Evolutionary conservation across 805 yeast genomes (phyloP).

Genomic region (Wickerhamomyces tratensis): DNA sequence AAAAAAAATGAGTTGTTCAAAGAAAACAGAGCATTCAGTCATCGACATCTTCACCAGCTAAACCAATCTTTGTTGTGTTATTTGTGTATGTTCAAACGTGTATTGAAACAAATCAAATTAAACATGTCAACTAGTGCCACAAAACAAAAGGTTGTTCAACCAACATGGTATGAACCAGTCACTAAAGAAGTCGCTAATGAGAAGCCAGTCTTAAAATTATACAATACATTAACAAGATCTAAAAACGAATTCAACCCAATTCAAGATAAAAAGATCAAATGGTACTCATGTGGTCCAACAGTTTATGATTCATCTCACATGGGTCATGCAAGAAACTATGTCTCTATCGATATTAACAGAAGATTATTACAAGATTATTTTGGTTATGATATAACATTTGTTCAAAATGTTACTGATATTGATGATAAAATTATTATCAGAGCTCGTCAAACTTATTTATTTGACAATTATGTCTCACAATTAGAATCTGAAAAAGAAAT

Average conservation of each 20-base stretch:
- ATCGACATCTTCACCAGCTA: too few relatives aligned
- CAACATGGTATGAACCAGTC: slow-evolving; percentile 40
- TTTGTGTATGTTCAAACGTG: not conserved
- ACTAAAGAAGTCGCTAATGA: slow-evolving; percentile 6
- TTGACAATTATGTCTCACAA: slow-evolving; percentile 42
- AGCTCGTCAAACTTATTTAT: slow-evolving; percentile 83
- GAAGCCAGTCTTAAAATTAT: slow-evolving; percentile 47
- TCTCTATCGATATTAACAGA: slow-evolving; percentile 87
- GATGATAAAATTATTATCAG: slow-evolving; percentile 95
- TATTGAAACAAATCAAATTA: not conserved
- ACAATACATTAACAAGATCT: slow-evolving; percentile 74
- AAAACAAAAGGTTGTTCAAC: slow-evolving; percentile 31
- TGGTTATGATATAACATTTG: slow-evolving; percentile 79
- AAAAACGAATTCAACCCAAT: slow-evolving; percentile 75
- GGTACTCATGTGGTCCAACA: slow-evolving; percentile 99
- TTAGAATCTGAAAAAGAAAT: slow-evolving; percentile 16
- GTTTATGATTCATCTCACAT: slow-evolving; percentile 93
- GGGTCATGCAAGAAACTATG: slow-evolving; percentile 99
- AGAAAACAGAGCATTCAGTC: too few relatives aligned
- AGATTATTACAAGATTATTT: slow-evolving; percentile 84
- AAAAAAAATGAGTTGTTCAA: too few relatives aligned
- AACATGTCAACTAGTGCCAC: not conserved
- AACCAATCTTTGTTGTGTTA: too few relatives aligned
- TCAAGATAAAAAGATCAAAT: slow-evolving; percentile 55
- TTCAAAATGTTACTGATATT: slow-evolving; percentile 97